phyloP scores from a whole-genome alignment of 805 yeast genomes.

The Spathaspora boniae region DNA sequence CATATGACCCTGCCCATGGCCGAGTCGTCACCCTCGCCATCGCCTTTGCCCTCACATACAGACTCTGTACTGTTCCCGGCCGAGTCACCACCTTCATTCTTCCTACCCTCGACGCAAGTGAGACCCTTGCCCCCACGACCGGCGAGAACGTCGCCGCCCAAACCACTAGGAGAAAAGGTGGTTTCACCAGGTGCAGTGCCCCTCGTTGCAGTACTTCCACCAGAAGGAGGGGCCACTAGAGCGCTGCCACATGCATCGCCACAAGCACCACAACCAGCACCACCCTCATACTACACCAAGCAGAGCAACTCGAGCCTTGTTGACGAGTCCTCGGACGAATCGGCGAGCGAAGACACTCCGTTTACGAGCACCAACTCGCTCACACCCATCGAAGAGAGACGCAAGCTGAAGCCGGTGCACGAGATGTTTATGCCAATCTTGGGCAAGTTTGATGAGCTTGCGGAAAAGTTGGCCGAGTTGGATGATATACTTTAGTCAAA shows the following conservation, averaged over 20 bases:
- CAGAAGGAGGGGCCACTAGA: too few relatives aligned
- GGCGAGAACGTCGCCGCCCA: too few relatives aligned
- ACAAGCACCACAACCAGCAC: constrained; percentile 2
- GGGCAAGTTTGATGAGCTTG: constrained; percentile 43
- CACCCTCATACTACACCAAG: constrained; percentile 6
- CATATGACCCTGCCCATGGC: too few relatives aligned
- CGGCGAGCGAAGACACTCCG: constrained; percentile 22
- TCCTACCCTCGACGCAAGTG: too few relatives aligned
- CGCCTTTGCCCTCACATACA: too few relatives aligned
- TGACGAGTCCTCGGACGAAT: constrained; percentile 4
- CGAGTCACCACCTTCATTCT: too few relatives aligned
- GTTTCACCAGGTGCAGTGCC: too few relatives aligned
- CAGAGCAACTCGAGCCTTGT: constrained; percentile 6
- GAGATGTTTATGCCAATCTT: constrained; percentile 58
- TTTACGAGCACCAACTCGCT: constrained; percentile 35
- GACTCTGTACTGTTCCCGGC: too few relatives aligned
- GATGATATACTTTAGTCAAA: constrained; percentile 18
- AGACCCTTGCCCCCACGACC: too few relatives aligned
- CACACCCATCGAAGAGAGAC: constrained; percentile 15
- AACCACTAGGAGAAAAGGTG: too few relatives aligned
- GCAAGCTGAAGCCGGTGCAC: constrained; percentile 39
- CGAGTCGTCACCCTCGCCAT: too few relatives aligned
- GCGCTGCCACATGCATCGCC: constrained; percentile 6
- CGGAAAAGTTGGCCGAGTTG: constrained; percentile 39
- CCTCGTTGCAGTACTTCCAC: too few relatives aligned